These are phyloP conservation scores for Trichophyton schoenleinii DNA, from an alignment of 2,329 filamentous ascomycete species.

Conservation along the genomic window DNA sequence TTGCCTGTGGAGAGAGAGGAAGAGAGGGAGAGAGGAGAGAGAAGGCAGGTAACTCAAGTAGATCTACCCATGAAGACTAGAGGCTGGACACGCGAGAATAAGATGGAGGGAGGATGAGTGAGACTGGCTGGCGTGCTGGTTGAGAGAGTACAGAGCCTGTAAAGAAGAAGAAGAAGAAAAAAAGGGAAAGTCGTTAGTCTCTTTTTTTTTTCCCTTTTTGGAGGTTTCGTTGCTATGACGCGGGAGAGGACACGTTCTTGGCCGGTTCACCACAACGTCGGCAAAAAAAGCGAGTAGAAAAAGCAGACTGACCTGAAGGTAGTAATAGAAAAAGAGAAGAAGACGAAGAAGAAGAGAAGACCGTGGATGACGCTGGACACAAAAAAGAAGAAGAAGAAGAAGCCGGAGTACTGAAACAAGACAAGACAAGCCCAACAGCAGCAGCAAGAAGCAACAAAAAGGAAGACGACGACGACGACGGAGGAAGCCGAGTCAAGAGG, in stretches of 20 bases:
- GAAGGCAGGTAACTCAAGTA: background rate
- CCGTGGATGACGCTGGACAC: slow-evolving; percentile 11
- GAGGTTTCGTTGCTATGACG: slow-evolving; percentile 1
- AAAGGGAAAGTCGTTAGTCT: background rate
- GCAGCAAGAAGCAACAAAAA: background rate
- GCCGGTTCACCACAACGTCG: background rate
- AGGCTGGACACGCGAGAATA: background rate
- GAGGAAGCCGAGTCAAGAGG: slow-evolving; percentile 10
- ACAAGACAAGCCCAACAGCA: slow-evolving; percentile 3
- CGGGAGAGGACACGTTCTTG: slow-evolving; percentile 3
- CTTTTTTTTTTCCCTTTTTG: background rate
- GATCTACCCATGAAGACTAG: background rate
- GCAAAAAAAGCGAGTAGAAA: background rate
- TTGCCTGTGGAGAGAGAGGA: background rate
- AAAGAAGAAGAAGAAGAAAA: background rate
- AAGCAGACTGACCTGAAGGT: background rate
- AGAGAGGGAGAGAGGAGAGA: background rate
- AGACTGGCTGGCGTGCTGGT: background rate
- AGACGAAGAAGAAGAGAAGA: background rate
- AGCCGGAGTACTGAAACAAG: background rate
- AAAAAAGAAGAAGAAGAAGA: slow-evolving; percentile 19
- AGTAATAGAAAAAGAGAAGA: slow-evolving; percentile 2
- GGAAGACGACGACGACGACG: slow-evolving; percentile 1
- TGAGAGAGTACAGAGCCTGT: background rate
- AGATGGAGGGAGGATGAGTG: background rate